Base-by-base conservation (phyloP, 2,329 filamentous ascomycete genomes). In the Cordyceps farinosa region DNA sequence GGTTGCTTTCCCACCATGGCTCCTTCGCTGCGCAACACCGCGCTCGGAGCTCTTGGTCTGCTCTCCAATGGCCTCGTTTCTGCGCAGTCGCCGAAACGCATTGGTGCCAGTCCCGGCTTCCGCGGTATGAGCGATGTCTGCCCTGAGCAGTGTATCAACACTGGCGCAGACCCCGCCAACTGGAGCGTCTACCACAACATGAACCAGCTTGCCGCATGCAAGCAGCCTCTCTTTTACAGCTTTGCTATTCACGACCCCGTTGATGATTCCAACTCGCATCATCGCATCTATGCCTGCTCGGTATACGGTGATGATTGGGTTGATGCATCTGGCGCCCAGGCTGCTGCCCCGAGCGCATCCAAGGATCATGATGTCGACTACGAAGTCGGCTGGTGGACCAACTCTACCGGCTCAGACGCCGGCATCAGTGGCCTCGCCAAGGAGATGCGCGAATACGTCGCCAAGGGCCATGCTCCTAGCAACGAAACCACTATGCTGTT, bases 371-470 rank as follows among this genome's bases (percentile, higher is more conserved):
- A 55, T 32, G 52, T 55, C 36, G 15, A n/a, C 22, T 55, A 55
- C 36, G n/a, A 55, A n/a, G 52, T 55, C 27, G 52, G 52, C 52
- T 55, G 52, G 52, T 55, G 52, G 52, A 17, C 36, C 36, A 55
- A 55, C 38, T 42, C 52, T 15, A 55, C 52, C 22, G 52, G 36
- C 22, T 55, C 52, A 6, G 52, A 55, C 22, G 36, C 52, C n/a
- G 52, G 52, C 6, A 32, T 55, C 27, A 55, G 52, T 15, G 52
- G 52, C 2, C 52, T 55, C 6, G 52, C 52, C 36, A 55, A 55
- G n/a, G 52, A 55, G 52, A 55, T 55, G 52, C 52, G 52, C 36
- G 52, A 55, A n/a, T 55, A 55, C 27, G 52, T 55, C n/a, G 27
- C 38, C 22, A 55, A 55, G 52, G 52, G 52, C 2, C 52, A 55